phyloP scores from a whole-genome alignment of 2,329 filamentous ascomycete species.

The Cladosporium velox region DNA sequence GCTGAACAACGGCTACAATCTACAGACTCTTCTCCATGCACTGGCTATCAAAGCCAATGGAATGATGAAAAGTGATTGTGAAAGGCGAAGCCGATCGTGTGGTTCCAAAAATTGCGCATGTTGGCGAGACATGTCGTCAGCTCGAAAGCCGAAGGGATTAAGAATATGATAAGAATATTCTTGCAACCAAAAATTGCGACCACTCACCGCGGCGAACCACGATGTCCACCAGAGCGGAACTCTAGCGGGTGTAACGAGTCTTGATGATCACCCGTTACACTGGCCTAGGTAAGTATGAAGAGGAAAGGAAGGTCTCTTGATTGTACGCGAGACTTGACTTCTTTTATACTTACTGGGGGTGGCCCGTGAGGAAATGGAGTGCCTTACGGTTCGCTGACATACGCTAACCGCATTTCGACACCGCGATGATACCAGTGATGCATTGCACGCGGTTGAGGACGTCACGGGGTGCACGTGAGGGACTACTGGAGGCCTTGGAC shows the following conservation, averaged over 20 bases:
- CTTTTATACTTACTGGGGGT: neutral
- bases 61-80: conserved; percentile 8
- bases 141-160: neutral
- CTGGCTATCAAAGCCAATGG: conserved; percentile 11
- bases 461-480: neutral
- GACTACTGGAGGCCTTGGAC: neutral
- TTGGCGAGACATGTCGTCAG: neutral
- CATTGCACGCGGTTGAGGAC: neutral
- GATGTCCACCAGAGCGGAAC: neutral
- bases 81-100: too few species aligned
- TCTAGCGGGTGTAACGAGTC: neutral
- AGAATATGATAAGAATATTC: too few species aligned
- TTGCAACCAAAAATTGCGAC: neutral
- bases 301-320: neutral
- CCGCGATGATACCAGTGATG: neutral
- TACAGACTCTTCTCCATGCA: conserved; percentile 15
- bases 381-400: neutral
- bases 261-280: neutral
- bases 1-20: neutral
- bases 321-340: neutral
- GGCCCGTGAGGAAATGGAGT: too few species aligned
- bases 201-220: neutral
- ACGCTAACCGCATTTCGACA: neutral
- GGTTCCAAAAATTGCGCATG: conserved; percentile 13
- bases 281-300: neutral